These are phyloP conservation scores for Hypholoma sublateritium DNA, from an alignment of 768 basidiomycete genomes.

Conservation along the genomic window DNA sequence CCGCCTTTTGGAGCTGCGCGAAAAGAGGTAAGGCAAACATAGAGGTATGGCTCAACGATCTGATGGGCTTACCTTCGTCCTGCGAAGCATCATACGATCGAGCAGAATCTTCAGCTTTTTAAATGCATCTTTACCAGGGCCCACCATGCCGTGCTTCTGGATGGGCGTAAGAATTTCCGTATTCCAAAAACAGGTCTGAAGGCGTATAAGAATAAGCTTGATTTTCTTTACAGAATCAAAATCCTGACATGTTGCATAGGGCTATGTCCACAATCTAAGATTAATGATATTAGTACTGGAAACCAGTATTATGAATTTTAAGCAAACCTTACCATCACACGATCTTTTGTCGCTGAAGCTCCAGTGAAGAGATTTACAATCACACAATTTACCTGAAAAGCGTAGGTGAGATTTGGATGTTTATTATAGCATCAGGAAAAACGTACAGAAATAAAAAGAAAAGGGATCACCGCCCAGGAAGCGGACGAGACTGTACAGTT, in stretches of 20 bases:
- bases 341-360: slow-evolving; percentile 77
- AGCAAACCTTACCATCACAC: slow-evolving; percentile 68
- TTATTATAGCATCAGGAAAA: not conserved
- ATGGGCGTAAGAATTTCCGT: slow-evolving; percentile 96
- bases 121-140: slow-evolving; percentile 81
- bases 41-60: not conserved
- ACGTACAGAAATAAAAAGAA: slow-evolving; percentile 86
- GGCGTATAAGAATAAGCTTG: slow-evolving; percentile 8
- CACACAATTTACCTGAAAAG: slow-evolving; percentile 75
- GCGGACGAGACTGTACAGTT: slow-evolving; percentile 90
- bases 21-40: not conserved
- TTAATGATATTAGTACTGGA: not conserved
- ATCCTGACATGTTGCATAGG: slow-evolving; percentile 83
- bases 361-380: slow-evolving; percentile 97
- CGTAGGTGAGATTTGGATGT: not conserved
- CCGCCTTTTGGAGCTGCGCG: slow-evolving; percentile 85
- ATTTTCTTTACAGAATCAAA: slow-evolving; percentile 24
- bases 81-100: slow-evolving; percentile 93
- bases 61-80: slow-evolving; percentile 64
- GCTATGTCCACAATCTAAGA: slow-evolving; percentile 75
- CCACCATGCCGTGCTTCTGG: slow-evolving; percentile 83
- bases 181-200: slow-evolving; percentile 93
- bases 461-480: slow-evolving; percentile 95
- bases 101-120: slow-evolving; percentile 89
- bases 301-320: not conserved